Evolutionary conservation across 495 filamentous ascomycete species (phyloP).

Genomic region (Neurospora africana): DNA sequence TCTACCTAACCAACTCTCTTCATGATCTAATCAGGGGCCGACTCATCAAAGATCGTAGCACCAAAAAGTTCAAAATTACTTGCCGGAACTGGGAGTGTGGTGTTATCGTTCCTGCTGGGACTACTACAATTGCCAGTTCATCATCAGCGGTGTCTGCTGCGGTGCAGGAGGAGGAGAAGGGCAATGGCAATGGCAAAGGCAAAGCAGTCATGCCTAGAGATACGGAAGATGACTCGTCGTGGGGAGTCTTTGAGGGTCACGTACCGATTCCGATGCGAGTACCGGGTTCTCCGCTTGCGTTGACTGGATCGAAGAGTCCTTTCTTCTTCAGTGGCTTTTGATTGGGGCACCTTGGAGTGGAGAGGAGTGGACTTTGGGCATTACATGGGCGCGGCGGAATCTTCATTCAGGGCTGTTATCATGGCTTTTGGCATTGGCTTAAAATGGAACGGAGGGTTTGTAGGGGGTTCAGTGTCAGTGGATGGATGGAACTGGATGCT

Average conservation of each 20-base stretch:
- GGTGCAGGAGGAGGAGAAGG: not conserved
- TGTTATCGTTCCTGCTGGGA: conserved; percentile 52
- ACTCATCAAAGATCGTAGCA: conserved; percentile 53
- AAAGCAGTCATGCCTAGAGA: not conserved
- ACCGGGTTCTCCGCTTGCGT: conserved; percentile 32
- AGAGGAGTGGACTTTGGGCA: not conserved
- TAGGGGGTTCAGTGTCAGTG: not conserved
- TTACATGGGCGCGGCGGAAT: not conserved
- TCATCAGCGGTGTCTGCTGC: not conserved
- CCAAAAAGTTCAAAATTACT: conserved; percentile 59
- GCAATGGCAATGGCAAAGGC: not conserved
- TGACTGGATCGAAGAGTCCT: not conserved
- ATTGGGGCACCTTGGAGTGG: not conserved
- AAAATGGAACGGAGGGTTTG: not conserved
- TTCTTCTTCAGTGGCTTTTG: not conserved
- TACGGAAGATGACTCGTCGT: not conserved
- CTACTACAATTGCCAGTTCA: conserved; percentile 2
- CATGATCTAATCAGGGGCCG: conserved; percentile 24
- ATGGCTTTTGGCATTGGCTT: not conserved
- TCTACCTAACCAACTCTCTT: not conserved
- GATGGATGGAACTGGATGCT: not conserved
- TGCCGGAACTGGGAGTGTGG: conserved; percentile 97
- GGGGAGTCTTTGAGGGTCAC: conserved; percentile 41
- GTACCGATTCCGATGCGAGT: conserved; percentile 65
- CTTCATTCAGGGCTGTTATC: not conserved